Conservation (phyloP, 495 filamentous ascomycete genomes). For the Tuber melanosporum region DNA sequence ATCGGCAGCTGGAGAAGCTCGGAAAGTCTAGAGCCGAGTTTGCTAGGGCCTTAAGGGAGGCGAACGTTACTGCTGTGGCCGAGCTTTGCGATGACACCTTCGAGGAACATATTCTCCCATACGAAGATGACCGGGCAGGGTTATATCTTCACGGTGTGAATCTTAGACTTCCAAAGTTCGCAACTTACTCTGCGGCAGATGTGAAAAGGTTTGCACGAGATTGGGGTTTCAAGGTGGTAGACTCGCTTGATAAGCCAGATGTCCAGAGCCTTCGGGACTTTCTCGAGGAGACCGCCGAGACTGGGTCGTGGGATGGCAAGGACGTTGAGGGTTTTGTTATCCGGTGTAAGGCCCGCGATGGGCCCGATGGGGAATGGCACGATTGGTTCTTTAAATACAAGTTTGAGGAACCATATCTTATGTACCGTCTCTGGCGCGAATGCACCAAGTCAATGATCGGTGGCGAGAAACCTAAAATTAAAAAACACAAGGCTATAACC, state of each 20-base stretch:
- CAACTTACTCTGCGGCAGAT: constrained; percentile 67
- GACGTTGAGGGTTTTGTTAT: constrained; percentile 97
- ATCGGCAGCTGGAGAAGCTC: constrained; percentile 65
- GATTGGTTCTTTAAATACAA: constrained; percentile 99
- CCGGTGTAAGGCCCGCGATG: constrained; percentile 65
- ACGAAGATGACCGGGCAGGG: constrained; percentile 73
- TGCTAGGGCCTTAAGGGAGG: constrained; percentile 62
- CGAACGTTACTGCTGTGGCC: constrained; percentile 88
- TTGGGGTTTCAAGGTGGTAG: constrained; percentile 90
- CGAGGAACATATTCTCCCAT: constrained; percentile 93
- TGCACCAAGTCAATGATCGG: constrained; percentile 84
- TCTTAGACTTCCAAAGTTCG: constrained; percentile 81
- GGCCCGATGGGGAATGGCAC: constrained; percentile 49
- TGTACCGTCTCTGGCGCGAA: constrained; percentile 98
- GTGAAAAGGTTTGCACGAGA: constrained; percentile 84
- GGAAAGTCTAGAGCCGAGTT: constrained; percentile 73
- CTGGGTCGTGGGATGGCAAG: constrained; percentile 76
- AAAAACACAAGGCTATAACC: constrained; percentile 84
- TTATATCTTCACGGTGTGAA: constrained; percentile 96
- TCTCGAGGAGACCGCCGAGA: constrained; percentile 61
- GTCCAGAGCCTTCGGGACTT: constrained; percentile 59
- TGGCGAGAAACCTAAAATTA: constrained; percentile 65
- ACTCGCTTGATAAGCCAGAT: constrained; percentile 59
- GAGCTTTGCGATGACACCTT: constrained; percentile 95
- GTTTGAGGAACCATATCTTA: constrained; percentile 95